These are phyloP conservation scores for Colletotrichum plurivorum DNA, from an alignment of 2,329 filamentous ascomycete genomes.

Conservation along the genomic window DNA sequence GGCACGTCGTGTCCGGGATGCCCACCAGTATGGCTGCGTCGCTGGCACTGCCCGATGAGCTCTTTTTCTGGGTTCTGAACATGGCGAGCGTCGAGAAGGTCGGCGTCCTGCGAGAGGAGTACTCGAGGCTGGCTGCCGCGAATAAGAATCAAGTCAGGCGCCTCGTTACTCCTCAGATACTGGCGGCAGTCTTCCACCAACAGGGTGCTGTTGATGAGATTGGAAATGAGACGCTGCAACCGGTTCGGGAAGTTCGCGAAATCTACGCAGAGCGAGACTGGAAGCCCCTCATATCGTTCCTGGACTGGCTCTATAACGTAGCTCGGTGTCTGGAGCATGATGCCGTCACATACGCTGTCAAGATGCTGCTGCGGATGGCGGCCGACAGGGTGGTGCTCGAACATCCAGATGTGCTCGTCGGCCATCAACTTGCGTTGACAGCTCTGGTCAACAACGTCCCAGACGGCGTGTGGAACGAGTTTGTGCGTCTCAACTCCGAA, in stretches of 20 bases:
- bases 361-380: conserved; percentile 67
- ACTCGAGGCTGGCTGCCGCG: conserved; percentile 67
- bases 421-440: conserved; percentile 59
- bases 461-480: conserved; percentile 52
- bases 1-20: conserved; percentile 74
- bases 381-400: conserved; percentile 64
- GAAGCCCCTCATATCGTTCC: conserved; percentile 58
- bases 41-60: conserved; percentile 69
- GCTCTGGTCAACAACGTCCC: conserved; percentile 60
- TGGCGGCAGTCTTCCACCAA: conserved; percentile 68
- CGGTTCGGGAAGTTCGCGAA: conserved; percentile 45
- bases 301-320: conserved; percentile 57
- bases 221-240: conserved; percentile 45
- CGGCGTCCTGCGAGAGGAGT: conserved; percentile 70
- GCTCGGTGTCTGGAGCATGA: conserved; percentile 52
- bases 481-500: conserved; percentile 53
- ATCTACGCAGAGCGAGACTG: conserved; percentile 59
- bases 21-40: conserved; percentile 64
- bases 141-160: conserved; percentile 59
- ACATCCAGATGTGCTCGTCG: conserved; percentile 49
- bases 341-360: conserved; percentile 56
- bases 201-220: conserved; percentile 70
- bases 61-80: conserved; percentile 77
- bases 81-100: conserved; percentile 71
- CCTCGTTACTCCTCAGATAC: conserved; percentile 59